Evolutionary conservation across 2,329 filamentous ascomycete species (phyloP), one percentile per base, ranked within the genome.

Genomic region (Blastomyces parvus): DNA sequence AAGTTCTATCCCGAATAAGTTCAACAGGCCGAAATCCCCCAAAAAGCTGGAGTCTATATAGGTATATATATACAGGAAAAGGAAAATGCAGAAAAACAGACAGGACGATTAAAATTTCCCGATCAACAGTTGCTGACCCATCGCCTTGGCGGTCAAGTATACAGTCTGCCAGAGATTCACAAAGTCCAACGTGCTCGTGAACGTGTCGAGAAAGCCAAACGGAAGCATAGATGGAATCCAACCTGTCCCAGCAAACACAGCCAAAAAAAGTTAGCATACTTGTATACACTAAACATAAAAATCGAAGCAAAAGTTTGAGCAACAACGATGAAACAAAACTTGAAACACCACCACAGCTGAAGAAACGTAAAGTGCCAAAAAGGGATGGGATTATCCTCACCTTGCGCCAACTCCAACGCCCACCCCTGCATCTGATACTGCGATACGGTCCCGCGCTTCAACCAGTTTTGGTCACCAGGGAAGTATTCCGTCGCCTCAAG

Each of bases 171-270:
- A 94, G 71, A 96, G 76, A 1, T 91, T 96, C n/a, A 84, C 85
- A 73, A 95, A 84, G 76, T 96, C 91, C 68, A 96, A 80, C 4
- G 91, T 96, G 76, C 87, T 91, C 62, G 82, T 85, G 64, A 96
- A 82, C 57, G 84, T 86, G 76, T 96, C 91, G 66, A 90, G 89
- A 74, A 88, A 93, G 65, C 91, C 91, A 75, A 96, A 96, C 75
- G 89, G 88, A 60, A 96, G 80, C 91, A 96, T 96, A 64, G 89
- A 89, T 57, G 91, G 91, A 76, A 96, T 95, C 90, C 90, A 96
- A 67, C 91, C 91, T 58, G 22, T 44, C 11, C 38, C 3, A n/a
- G 9, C 40, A 50, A 55, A 1, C 42, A 52, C 59, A 63, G 9
- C 17, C 46, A 46, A 11, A 7, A 7, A 17, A 7, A 7, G 57